A percentile compares a stretch with the other conserved stretches of the same genome.
Conservation (phyloP, 1,284 basidiomycete species). For the Pholiota adiposa region DNA sequence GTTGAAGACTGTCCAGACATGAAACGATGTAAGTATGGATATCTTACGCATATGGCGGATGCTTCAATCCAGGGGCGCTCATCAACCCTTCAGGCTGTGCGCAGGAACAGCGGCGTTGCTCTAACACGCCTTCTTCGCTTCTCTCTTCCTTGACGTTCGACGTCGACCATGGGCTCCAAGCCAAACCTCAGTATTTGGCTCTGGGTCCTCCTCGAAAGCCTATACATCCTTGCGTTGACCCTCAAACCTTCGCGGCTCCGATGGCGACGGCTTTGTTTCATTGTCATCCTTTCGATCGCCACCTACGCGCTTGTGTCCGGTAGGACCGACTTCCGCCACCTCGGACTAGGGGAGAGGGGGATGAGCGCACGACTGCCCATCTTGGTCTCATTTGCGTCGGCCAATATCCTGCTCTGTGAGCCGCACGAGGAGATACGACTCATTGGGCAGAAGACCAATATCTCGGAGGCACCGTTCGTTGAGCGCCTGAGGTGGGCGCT, state of each 20-base stretch:
- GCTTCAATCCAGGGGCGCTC: background rate
- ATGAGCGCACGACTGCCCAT: conserved; percentile 8
- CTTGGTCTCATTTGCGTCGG: conserved; percentile 18
- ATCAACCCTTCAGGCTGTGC: background rate
- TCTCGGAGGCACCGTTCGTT: conserved; percentile 7
- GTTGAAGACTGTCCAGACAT: background rate
- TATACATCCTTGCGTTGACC: no score
- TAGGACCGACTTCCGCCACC: conserved; percentile 6
- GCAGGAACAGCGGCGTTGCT: background rate
- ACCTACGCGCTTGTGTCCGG: no score
- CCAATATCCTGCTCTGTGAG: conserved; percentile 26
- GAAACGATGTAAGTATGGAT: background rate
- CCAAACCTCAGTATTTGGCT: background rate
- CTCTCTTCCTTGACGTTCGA: background rate
- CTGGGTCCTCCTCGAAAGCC: no score
- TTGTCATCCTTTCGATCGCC: no score
- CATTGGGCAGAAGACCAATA: conserved; percentile 8
- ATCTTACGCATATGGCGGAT: no score
- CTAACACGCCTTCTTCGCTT: background rate
- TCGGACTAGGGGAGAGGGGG: conserved; percentile 4
- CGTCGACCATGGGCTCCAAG: background rate
- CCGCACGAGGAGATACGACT: conserved; percentile 22
- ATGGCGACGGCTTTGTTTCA: no score
- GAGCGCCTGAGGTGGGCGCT: conserved; percentile 14
- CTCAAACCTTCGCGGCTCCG: no score